Base-by-base conservation (phyloP, 2,329 filamentous ascomycete species). In the Pseudogymnoascus sp. region DNA sequence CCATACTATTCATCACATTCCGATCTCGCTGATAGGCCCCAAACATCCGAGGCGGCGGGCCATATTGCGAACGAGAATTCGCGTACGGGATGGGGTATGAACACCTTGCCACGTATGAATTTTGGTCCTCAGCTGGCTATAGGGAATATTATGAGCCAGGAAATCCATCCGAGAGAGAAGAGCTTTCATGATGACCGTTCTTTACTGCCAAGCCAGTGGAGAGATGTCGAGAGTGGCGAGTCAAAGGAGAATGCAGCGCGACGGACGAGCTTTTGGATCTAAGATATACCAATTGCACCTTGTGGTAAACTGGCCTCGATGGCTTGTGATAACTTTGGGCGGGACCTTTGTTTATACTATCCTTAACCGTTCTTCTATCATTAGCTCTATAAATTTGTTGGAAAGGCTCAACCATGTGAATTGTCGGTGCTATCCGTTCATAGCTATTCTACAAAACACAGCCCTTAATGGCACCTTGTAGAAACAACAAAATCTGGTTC, bases 151-250 rank as follows among this genome's bases (percentile, higher is more conserved):
- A 42, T 38, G 6, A 42, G 59, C 10, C 33, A 62, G 6, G 38
- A 62, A 37, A 33, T 62, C 14, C 29, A 40, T 24, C 33, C 33
- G 8, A 63, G 65, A 59, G 64, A 69, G 14, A 38, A 38, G 16
- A 70, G 66, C 53, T 71, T 68, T 19, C 65, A 70, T 62, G 70
- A 71, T 64, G 69, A 72, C 56, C 65, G 68, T 53, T 64, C 67
- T 5, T 50, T 69, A 31, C 61, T 72, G 29, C 70, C 70, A 5
- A 71, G 70, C 64, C 70, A 71, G 35, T 60, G 65, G 16, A 66
- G 59, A 26, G 44, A 47, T 37, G 21, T 64, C 11, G 50, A 56
- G 14, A 24, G 65, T 14, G 53, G 29, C 8, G 64, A 42, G 16
- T 44, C 21, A 10, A 37, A 42, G 16, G 42, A 61, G 29, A 50